Base-by-base conservation (phyloP, 2,329 filamentous ascomycete genomes). In the Botrytis porri region DNA sequence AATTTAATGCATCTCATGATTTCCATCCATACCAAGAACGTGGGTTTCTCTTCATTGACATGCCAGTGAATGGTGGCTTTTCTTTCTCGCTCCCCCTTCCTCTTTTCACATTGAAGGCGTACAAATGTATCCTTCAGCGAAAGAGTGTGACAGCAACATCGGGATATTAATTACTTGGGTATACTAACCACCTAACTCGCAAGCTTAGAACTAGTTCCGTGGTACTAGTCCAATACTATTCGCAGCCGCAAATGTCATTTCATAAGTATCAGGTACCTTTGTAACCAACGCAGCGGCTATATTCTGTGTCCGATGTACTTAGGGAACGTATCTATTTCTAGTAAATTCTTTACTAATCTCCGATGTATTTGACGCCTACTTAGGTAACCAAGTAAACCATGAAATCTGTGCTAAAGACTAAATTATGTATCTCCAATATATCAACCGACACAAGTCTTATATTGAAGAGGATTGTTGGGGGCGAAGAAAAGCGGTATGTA, bases 241-340 rank as follows among this genome's bases (percentile, higher is more conserved):
- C 25, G 37, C 65, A 57, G 65, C 37, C 48, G 35, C 65, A 69
- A 69, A 57, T 69, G 48, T 25, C 65, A 69, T 69, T 41, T 41
- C 37, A 45, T 29, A 57, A 29, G 65, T 69, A 43, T 6, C n/a
- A 32, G 18, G 25, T 43, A 69, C n/a, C 9, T 69, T 41, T 32
- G 65, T 59, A 69, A 69, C 48, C 16, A 57, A 57, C 10, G n/a
- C 65, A 32, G 65, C 65, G 48, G 65, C 37, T 69, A 57, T 57
- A 43, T 43, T 69, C 10, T 69, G 65, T 69, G n/a, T 69, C 41
- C 48, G 18, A 22, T 57, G 48, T 41, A 57, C 35, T 22, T 39
- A 0, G 22, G 35, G 29, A 29, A 41, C 57, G 18, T 69, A 32
- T 54, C 64, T 54, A 67, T 67, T 67, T 54, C 45, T 41, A 29